Conservation (phyloP, 116 monocot species). For the Dioscorea cayenensis region DNA sequence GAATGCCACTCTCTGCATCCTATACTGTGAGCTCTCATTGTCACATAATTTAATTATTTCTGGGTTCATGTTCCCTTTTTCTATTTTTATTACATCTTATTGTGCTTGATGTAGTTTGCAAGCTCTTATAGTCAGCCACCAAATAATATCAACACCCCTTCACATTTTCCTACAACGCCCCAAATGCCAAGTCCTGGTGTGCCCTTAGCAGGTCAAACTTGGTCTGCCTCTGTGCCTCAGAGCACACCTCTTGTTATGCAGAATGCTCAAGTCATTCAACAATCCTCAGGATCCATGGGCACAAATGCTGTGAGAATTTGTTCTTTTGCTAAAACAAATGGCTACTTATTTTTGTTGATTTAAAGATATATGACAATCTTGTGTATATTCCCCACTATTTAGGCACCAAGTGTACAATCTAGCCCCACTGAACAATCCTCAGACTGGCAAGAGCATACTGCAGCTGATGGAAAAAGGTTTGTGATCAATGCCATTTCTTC, state of each 20-base stretch:
- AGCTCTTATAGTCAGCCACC: conserved; percentile 52
- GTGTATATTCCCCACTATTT: neutral
- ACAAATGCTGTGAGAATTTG: conserved; percentile 43
- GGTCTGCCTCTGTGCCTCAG: conserved; percentile 40
- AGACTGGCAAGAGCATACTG: conserved; percentile 92
- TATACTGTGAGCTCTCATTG: conserved; percentile 42
- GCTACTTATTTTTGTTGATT: neutral
- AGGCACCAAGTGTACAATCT: conserved; percentile 29
- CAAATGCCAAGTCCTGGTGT: conserved; percentile 39
- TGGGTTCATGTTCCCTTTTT: neutral
- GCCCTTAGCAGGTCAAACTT: conserved; percentile 40
- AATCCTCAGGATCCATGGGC: conserved; percentile 19
- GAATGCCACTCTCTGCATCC: conserved; percentile 46
- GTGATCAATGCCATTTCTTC: neutral
- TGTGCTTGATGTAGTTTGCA: conserved; percentile 38
- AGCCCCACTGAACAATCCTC: conserved; percentile 28
- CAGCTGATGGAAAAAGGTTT: conserved; percentile 94
- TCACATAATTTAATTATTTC: neutral
- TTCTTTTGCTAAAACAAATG: neutral
- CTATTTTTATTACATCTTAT: conserved; percentile 1
- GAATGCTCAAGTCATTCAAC: conserved; percentile 27
- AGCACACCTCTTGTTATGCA: conserved; percentile 35
- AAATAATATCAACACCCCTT: conserved; percentile 24
- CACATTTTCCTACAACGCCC: conserved; percentile 42
- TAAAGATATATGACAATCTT: neutral